Evolutionary conservation across 805 yeast species (phyloP).

Genomic region (Lachancea quebecensis): DNA sequence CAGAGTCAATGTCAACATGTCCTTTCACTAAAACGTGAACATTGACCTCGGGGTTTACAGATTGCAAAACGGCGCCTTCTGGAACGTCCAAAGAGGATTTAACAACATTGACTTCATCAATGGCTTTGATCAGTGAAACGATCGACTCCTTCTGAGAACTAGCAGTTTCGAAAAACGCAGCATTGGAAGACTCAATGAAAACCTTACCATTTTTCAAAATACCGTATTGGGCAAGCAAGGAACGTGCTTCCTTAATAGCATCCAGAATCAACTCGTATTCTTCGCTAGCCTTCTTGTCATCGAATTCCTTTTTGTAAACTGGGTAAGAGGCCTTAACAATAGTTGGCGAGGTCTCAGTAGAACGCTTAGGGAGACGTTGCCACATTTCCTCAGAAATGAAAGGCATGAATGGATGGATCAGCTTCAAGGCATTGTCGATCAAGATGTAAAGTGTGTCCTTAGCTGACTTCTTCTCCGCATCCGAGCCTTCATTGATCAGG

Average conservation of each 20-base stretch:
- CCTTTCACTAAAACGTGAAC: conserved; percentile 94
- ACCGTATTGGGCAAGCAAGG: conserved; percentile 82
- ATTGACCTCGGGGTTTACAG: conserved; percentile 72
- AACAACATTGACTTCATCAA: conserved; percentile 65
- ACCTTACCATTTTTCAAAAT: conserved; percentile 85
- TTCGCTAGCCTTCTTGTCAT: conserved; percentile 55
- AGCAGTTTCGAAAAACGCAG: conserved; percentile 46
- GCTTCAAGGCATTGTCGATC: conserved; percentile 80
- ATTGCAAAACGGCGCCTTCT: conserved; percentile 80
- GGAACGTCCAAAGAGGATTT: conserved; percentile 54
- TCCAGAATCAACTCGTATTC: conserved; percentile 82
- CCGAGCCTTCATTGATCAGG: conserved; percentile 85
- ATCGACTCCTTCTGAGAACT: conserved; percentile 75
- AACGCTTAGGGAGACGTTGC: conserved; percentile 94
- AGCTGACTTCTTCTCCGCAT: conserved; percentile 78
- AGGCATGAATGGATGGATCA: conserved; percentile 99
- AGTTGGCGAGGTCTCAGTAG: conserved; percentile 58
- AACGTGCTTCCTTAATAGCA: conserved; percentile 85
- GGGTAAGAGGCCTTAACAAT: conserved; percentile 82
- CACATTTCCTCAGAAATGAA: conserved; percentile 96
- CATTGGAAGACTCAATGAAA: conserved; percentile 59
- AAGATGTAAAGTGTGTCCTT: conserved; percentile 90
- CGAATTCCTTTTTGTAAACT: conserved; percentile 49
- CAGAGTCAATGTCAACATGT: conserved; percentile 86
- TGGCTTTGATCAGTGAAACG: conserved; percentile 86